These are phyloP conservation scores for Penicillium sp. DNA, from an alignment of 2,329 filamentous ascomycete species.

Conservation along the genomic window DNA sequence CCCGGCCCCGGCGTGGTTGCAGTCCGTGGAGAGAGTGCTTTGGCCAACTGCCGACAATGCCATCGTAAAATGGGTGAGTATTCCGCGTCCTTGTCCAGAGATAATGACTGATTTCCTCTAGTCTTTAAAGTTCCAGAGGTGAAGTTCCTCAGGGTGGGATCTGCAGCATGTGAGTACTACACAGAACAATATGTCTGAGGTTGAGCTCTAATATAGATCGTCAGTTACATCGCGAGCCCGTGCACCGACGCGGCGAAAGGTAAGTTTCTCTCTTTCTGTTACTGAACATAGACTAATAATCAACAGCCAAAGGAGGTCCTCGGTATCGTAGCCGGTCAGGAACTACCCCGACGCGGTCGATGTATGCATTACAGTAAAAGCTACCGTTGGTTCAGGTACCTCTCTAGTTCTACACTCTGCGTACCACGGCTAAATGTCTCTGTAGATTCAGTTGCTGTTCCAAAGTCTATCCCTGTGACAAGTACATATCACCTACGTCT, in stretches of 20 bases:
- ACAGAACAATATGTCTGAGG: neutral
- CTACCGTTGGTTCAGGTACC: slow-evolving; percentile 61
- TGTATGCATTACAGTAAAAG: slow-evolving; percentile 61
- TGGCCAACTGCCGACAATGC: slow-evolving; percentile 78
- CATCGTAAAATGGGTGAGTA: slow-evolving; percentile 73
- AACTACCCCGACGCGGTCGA: slow-evolving; percentile 58
- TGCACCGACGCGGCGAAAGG: slow-evolving; percentile 43
- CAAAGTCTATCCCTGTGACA: slow-evolving; percentile 63
- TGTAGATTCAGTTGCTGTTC: slow-evolving; percentile 60
- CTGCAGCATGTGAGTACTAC: slow-evolving; percentile 51
- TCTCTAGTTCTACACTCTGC: neutral
- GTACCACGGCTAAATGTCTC: slow-evolving; percentile 9
- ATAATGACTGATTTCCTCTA: slow-evolving; percentile 24
- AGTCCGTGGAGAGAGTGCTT: slow-evolving; percentile 73
- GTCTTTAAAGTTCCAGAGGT: slow-evolving; percentile 77
- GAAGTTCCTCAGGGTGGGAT: slow-evolving; percentile 74
- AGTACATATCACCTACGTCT: slow-evolving; percentile 40
- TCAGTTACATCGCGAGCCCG: slow-evolving; percentile 37
- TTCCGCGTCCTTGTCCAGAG: neutral
- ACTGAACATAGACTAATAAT: neutral
- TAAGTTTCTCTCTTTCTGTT: slow-evolving; percentile 27
- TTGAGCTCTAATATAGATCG: neutral
- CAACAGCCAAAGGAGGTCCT: slow-evolving; percentile 55
- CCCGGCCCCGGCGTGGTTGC: slow-evolving; percentile 68
- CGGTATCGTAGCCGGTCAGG: slow-evolving; percentile 59